These are phyloP conservation scores for Fusarium sp. DNA, from an alignment of 2,329 filamentous ascomycete genomes.

Conservation along the genomic window DNA sequence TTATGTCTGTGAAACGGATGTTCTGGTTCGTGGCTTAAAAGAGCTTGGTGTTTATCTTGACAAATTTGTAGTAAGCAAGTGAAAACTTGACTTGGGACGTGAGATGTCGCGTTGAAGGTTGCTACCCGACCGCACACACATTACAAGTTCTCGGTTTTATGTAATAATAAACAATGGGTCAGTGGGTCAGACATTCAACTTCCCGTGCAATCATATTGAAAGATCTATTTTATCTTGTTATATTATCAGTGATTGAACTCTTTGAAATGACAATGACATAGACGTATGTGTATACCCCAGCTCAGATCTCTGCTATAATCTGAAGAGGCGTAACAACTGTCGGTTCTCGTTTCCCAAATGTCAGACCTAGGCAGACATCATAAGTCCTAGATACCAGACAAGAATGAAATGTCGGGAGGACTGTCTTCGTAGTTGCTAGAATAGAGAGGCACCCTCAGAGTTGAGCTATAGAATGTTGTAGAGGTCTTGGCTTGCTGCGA, in stretches of 20 bases:
- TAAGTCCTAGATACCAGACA: not conserved
- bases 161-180: too few relatives aligned
- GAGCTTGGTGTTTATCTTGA: conserved; percentile 56
- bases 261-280: too few relatives aligned
- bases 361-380: not conserved
- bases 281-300: too few relatives aligned
- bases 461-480: not conserved
- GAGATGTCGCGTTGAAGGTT: too few relatives aligned
- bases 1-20: conserved; percentile 76
- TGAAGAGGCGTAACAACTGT: not conserved
- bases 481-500: not conserved
- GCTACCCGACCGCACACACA: too few relatives aligned
- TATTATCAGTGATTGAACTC: too few relatives aligned
- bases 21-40: conserved; percentile 72
- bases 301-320: not conserved
- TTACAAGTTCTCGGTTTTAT: too few relatives aligned
- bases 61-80: not conserved
- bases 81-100: too few relatives aligned
- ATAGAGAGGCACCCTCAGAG: not conserved
- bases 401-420: not conserved
- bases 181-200: too few relatives aligned
- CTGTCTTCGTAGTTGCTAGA: not conserved
- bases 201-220: too few relatives aligned
- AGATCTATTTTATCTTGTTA: too few relatives aligned
- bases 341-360: not conserved